A percentile compares a stretch with the other conserved stretches of the same genome.
phyloP scores from a whole-genome alignment of 176 grass and related monocot genomes.

The Neostapfia colusana region DNA sequence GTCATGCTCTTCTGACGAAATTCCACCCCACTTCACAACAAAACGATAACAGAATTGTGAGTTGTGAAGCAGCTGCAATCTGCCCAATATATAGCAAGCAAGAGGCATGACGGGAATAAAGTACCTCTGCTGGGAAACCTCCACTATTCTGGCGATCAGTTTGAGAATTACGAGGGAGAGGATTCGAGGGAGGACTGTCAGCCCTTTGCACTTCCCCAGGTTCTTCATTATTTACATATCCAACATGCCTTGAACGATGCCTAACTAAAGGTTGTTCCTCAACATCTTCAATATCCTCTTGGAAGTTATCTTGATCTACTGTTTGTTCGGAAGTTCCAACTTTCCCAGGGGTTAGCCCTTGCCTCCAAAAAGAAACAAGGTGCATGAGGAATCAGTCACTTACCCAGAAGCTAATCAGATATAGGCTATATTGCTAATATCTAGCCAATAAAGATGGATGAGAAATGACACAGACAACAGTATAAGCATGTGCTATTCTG shows the following conservation, averaged over 20 bases:
- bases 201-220: conserved; percentile 33
- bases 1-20: conserved; percentile 90
- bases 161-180: conserved; percentile 33
- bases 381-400: conserved; percentile 35
- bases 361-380: conserved; percentile 53
- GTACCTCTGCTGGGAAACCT: conserved; percentile 68
- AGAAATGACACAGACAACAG: conserved; percentile 4
- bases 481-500: background rate
- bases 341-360: conserved; percentile 40
- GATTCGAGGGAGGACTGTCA: conserved; percentile 46
- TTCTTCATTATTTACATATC: conserved; percentile 43
- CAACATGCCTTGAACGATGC: conserved; percentile 40
- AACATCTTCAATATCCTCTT: conserved; percentile 64
- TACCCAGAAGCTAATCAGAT: background rate
- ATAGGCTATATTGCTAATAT: conserved; percentile 4
- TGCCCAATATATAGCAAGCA: conserved; percentile 1
- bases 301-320: conserved; percentile 45
- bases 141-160: conserved; percentile 39
- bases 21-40: conserved; percentile 83
- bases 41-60: conserved; percentile 24
- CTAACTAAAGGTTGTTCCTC: conserved; percentile 78
- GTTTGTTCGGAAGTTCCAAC: conserved; percentile 56
- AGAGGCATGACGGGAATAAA: conserved; percentile 9
- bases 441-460: background rate
- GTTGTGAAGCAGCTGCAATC: conserved; percentile 14